phyloP scores from a whole-genome alignment of 257 asterid genomes.

The Salvia hispanica region DNA sequence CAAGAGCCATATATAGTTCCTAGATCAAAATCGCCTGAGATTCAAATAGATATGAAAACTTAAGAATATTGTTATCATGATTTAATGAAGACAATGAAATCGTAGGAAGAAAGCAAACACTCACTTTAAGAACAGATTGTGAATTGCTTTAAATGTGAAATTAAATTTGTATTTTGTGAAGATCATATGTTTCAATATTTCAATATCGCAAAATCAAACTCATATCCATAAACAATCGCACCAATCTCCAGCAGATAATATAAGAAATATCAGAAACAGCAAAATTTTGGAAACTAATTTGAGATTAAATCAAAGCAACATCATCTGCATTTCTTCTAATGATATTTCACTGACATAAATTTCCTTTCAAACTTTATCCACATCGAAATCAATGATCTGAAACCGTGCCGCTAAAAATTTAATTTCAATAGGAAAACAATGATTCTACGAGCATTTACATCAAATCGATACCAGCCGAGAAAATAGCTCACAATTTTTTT shows the following conservation, averaged over 20 bases:
- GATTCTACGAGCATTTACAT: not conserved
- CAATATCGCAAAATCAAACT: not conserved
- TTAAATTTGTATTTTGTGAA: too few species aligned
- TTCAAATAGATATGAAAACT: not conserved
- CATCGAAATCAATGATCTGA: not conserved
- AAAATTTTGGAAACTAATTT: not conserved
- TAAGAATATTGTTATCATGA: constrained; percentile 8
- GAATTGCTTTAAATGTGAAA: too few species aligned
- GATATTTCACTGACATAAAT: not conserved
- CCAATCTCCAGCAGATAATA: not conserved
- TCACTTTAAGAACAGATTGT: not conserved
- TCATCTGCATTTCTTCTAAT: not conserved
- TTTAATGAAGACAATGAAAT: not conserved
- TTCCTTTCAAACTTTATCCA: not conserved
- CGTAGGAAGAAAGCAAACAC: not conserved
- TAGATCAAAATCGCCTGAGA: constrained; percentile 27
- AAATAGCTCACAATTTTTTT: not conserved
- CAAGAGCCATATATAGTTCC: constrained; percentile 60
- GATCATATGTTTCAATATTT: too few species aligned
- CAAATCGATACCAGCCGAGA: constrained; percentile 24
- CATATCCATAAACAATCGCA: not conserved
- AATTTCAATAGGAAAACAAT: not conserved
- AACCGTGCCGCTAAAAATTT: not conserved
- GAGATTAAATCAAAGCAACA: not conserved
- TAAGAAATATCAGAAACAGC: not conserved